A percentile compares a stretch with the other conserved stretches of the same genome.
phyloP scores from a whole-genome alignment of 2,329 filamentous ascomycete species.

The Pyrenochaeta sp. region DNA sequence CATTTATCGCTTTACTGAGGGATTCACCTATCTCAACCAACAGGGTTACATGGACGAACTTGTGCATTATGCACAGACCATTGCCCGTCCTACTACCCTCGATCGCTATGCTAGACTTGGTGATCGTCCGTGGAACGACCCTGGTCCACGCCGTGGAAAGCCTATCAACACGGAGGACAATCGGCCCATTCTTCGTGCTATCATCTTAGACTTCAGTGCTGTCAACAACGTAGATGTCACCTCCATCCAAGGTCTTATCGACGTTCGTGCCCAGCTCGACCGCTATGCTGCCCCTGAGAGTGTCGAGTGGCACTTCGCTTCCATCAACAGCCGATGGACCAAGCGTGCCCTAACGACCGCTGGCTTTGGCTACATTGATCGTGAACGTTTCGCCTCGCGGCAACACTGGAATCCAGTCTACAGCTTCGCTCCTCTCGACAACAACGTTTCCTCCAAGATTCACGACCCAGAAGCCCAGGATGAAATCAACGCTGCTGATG shows the following conservation, averaged over 20 bases:
- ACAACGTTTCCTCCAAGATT: conserved; percentile 71
- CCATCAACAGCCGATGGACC: conserved; percentile 91
- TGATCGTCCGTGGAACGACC: conserved; percentile 93
- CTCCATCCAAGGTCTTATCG: conserved; percentile 89
- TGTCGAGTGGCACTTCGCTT: conserved; percentile 97
- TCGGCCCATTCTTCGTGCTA: conserved; percentile 79
- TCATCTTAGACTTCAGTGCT: conserved; percentile 91
- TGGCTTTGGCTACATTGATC: conserved; percentile 79
- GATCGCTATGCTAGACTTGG: conserved; percentile 65
- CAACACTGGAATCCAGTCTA: conserved; percentile 91
- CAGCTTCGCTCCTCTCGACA: conserved; percentile 86
- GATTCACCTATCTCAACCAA: conserved; percentile 96
- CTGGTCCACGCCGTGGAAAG: conserved; percentile 72
- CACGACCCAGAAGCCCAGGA: conserved; percentile 52
- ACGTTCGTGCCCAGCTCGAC: conserved; percentile 93
- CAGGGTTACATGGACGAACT: conserved; percentile 83
- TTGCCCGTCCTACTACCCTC: conserved; percentile 79
- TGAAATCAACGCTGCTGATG: conserved; percentile 22
- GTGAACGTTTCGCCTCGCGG: conserved; percentile 58
- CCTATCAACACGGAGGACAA: conserved; percentile 56
- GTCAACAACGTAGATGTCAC: conserved; percentile 96
- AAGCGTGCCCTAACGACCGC: conserved; percentile 87
- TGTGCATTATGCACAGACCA: conserved; percentile 53
- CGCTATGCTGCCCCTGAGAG: conserved; percentile 79
- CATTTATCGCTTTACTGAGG: conserved; percentile 94